Conservation (phyloP, 2,329 filamentous ascomycete species). For the Calonectria pteridis region DNA sequence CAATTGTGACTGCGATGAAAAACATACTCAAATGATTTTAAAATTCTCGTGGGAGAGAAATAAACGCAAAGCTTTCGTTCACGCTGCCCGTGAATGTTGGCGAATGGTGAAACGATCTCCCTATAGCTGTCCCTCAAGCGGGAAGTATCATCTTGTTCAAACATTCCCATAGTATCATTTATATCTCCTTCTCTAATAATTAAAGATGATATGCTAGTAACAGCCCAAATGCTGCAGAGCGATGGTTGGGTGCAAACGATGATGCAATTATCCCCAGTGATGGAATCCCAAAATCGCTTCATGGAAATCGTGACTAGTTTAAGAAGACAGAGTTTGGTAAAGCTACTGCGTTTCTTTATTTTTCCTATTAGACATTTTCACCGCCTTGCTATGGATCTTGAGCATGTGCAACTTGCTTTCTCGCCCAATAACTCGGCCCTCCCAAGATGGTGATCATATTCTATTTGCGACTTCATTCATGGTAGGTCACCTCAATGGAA, state of each 20-base stretch:
- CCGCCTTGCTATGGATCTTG: background rate
- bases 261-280: background rate
- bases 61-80: slow-evolving; percentile 49
- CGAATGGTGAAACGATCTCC: slow-evolving; percentile 48
- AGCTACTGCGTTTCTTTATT: background rate
- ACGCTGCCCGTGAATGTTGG: slow-evolving; percentile 32
- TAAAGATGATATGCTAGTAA: slow-evolving; percentile 37
- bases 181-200: slow-evolving; percentile 50
- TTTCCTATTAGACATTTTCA: background rate
- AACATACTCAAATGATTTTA: slow-evolving; percentile 56
- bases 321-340: background rate
- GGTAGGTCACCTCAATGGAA: background rate
- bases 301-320: background rate
- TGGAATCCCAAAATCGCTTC: background rate
- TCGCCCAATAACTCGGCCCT: background rate
- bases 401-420: background rate
- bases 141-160: slow-evolving; percentile 58
- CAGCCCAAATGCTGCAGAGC: too few relatives aligned
- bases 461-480: slow-evolving; percentile 37
- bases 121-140: slow-evolving; percentile 61
- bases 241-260: background rate
- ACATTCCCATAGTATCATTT: slow-evolving; percentile 61
- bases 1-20: slow-evolving; percentile 64
- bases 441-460: background rate
- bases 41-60: slow-evolving; percentile 65